Evolutionary conservation across 306 rosid species (phyloP).

Genomic region (Cucumis melo): DNA sequence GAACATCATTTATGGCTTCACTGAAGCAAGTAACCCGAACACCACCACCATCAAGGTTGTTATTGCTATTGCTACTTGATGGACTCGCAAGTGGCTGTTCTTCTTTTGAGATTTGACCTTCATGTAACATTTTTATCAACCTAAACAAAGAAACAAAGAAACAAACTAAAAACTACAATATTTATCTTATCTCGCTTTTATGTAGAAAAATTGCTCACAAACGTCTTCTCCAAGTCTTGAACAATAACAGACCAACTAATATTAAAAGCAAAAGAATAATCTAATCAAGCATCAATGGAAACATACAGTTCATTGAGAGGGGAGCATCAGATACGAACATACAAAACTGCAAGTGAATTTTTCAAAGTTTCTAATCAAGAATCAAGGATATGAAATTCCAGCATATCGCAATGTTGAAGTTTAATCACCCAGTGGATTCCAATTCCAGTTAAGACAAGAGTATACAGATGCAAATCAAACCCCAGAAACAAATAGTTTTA

Average conservation of each 20-base stretch:
- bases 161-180: background rate
- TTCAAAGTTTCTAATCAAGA: background rate
- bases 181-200: background rate
- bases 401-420: background rate
- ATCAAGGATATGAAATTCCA: background rate
- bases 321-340: background rate
- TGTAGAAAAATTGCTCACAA: background rate
- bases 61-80: background rate
- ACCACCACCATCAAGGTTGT: constrained; percentile 4
- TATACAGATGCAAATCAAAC: background rate
- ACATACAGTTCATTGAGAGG: background rate
- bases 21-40: constrained; percentile 48
- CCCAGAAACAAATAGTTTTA: background rate
- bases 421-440: background rate
- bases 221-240: background rate
- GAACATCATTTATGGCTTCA: constrained; percentile 46
- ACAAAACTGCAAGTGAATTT: background rate
- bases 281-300: background rate
- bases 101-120: constrained; percentile 10
- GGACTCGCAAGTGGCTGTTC: constrained; percentile 2
- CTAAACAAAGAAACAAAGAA: background rate
- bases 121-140: background rate
- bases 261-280: background rate
- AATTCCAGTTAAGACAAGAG: background rate
- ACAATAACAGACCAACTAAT: background rate